A percentile compares a stretch with the other conserved stretches of the same genome.
Evolutionary conservation across 176 grass and related monocot genomes (phyloP).

Genomic region (Zoysia pacifica): DNA sequence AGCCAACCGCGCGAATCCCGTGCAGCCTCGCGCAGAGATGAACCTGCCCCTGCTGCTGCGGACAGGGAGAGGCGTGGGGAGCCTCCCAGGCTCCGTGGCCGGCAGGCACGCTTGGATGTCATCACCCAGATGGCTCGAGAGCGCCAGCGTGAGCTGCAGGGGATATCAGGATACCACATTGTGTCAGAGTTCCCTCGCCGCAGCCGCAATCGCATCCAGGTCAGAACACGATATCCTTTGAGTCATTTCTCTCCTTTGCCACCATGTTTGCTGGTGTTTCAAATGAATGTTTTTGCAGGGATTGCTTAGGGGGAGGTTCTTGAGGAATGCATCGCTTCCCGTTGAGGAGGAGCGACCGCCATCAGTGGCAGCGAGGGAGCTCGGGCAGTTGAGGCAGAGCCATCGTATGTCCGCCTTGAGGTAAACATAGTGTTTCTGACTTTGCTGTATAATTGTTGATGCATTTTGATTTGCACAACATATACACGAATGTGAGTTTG

Average conservation of each 20-base stretch:
- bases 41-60: not conserved
- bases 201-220: constrained; percentile 95
- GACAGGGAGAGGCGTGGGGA: constrained; percentile 64
- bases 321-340: constrained; percentile 52
- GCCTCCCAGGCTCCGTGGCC: constrained; percentile 67
- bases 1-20: constrained; percentile 67
- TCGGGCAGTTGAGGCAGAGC: constrained; percentile 82
- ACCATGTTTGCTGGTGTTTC: not conserved
- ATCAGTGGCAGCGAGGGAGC: constrained; percentile 79
- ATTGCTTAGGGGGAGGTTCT: constrained; percentile 88
- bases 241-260: not conserved
- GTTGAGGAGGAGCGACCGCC: constrained; percentile 67
- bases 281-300: constrained; percentile 51
- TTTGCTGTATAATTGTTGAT: not conserved
- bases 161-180: constrained; percentile 69
- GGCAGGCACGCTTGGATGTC: constrained; percentile 80
- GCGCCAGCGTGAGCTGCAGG: constrained; percentile 88
- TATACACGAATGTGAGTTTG: constrained; percentile 25
- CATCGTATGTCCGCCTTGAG: constrained; percentile 71
- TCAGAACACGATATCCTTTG: not conserved
- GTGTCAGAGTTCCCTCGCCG: constrained; percentile 77
- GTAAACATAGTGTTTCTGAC: constrained; percentile 36
- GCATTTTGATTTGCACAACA: constrained; percentile 3
- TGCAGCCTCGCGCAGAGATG: constrained; percentile 43
- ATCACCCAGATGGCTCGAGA: constrained; percentile 77